Evolutionary conservation across 1,139 yeast species (phyloP), one percentile per base, ranked within the genome.

Genomic region (Meyerozyma carpophila): DNA sequence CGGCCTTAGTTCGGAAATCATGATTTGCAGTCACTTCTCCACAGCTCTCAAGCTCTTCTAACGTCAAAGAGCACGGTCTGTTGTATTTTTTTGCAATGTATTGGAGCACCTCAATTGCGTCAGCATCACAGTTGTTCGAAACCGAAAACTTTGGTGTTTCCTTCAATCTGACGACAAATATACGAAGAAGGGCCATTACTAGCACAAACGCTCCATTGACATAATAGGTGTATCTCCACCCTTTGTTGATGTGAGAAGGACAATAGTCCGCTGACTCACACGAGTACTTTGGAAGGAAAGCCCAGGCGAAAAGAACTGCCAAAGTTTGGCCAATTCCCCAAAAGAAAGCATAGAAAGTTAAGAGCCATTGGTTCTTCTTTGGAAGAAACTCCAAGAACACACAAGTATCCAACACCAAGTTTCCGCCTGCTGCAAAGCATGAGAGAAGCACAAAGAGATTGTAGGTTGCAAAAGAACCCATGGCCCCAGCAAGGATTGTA

Each of bases 261-360:
- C 85, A 79, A 47, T 64, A 43, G 5, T 53, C 59, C 8, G 55
- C 65, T 13, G 55, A 52, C 0, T 57, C 57, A 60, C 85, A 80
- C 11, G 77, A 68, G 48, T 65, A 63, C 45, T 70, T 70, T 27
- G 80, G 74, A 44, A 80, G 61, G 44, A 79, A 73, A 0, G 80
- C 82, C 80, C 82, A 80, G 6, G 81, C 75, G 36, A 78, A 54
- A n/a, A 77, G 63, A 24, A 67, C 67, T 7, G 82, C 76, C 40
- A 80, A 62, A 0, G 82, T 73, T 58, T 79, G 84, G 36, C 85
- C 85, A 42, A 81, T 58, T 45, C 82, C 83, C 84, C 85, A 81
- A 66, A 77, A 80, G 26, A 68, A 63, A 7, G 85, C 84, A 66
- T 79, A 68, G 31, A 77, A 63, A 0, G 84, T 78, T 43, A 78